Base-by-base conservation (phyloP, 495 filamentous ascomycete genomes). In the Rusavskia elegans region DNA sequence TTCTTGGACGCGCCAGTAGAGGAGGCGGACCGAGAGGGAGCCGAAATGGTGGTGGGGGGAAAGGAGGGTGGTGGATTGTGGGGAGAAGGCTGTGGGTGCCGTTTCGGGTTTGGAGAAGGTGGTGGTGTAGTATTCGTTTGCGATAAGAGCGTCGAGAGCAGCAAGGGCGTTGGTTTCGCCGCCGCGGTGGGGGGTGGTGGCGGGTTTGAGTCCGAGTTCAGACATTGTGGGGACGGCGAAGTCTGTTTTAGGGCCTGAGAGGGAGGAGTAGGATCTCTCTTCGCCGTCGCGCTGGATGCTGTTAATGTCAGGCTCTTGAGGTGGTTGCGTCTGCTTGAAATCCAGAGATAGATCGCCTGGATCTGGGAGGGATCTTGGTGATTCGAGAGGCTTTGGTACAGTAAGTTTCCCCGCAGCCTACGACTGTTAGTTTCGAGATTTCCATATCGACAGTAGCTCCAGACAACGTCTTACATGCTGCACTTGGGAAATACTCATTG, bases 41-140 rank as follows among this genome's bases (percentile, higher is more conserved):
- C 82, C 80, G 50, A 87, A 87, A 57, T 87, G 83, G n/a, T 83
- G 66, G 60, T 84, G 77, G 9, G 81, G 82, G 0, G 79, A 83
- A 10, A 85, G 71, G 3, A 85, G 66, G 5, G 80, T 85, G 3
- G 82, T 85, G 0, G 80, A 71, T 64, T 81, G 79, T 0, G 82
- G 82, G 29, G 76, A 69, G 54, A 85, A 84, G 0, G 71, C 80
- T 14, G 83, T 78, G 0, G 83, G 82, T 6, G 81, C 81, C 1
- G 82, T 84, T 23, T 75, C 75, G 9, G 83, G 83, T 61, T 87
- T 87, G 50, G 77, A 71, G 53, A 85, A 87, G 14, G 71, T 79
- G 9, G 77, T 81, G 0, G 79, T 77, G 58, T 84, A 85, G 40
- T 74, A 67, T 51, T 75, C 70, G 55, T 85, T 65, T 0, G 68